These are phyloP conservation scores for Clonostachys solani DNA, from an alignment of 2,329 filamentous ascomycete genomes.

Conservation along the genomic window DNA sequence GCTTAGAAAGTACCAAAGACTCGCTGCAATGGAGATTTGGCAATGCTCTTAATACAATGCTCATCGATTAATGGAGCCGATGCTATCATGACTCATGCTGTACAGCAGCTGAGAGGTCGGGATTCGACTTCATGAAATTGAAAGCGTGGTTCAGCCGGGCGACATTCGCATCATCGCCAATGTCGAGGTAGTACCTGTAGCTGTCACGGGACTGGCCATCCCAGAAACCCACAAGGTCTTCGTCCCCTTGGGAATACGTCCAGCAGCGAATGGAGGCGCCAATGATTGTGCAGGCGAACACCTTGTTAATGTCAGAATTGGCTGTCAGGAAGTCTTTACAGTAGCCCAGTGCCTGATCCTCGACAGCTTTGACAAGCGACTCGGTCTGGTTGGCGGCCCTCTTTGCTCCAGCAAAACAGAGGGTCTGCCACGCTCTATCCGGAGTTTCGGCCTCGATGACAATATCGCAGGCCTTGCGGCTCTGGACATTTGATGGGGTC, in stretches of 20 bases:
- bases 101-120: no score
- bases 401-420: background rate
- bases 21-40: no score
- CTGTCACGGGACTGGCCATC: background rate
- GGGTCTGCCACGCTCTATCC: background rate
- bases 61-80: no score
- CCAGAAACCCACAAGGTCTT: background rate
- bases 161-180: background rate
- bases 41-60: no score
- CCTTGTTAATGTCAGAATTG: background rate
- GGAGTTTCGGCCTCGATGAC: background rate
- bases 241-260: background rate
- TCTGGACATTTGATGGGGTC: background rate
- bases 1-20: no score
- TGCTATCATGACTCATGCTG: no score
- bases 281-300: background rate
- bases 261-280: background rate
- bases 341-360: background rate
- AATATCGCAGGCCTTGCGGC: background rate
- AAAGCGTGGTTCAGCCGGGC: background rate
- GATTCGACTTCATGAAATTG: background rate
- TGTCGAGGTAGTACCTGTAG: background rate
- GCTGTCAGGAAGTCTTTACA: background rate
- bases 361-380: background rate
- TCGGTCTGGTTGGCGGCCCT: background rate